Base-by-base conservation (phyloP, 345 rosid species). In the Fremontodendron californicum region DNA sequence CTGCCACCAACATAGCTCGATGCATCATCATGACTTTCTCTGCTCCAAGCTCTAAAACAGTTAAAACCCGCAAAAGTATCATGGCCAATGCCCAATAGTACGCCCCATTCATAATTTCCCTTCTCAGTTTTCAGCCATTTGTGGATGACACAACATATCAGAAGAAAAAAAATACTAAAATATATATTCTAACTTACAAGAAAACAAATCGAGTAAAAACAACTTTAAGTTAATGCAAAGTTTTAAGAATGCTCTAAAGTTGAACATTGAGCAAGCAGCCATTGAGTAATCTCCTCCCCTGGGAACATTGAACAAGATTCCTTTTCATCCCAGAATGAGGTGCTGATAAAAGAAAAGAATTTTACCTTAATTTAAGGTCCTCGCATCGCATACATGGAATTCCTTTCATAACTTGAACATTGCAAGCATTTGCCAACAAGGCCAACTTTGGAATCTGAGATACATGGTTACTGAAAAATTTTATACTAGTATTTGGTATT, bases 271-370 rank as follows among this genome's bases (percentile, higher is more conserved):
- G 86, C 94, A 94, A 52, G 98, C 91, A 78, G 35, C 35, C 35
- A 33, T 33, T 33, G 35, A 33, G 2, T 33, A 33, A 33, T 33
- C 35, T 33, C 35, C 35, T 33, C 35, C 2, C 35, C 2, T 33
- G 35, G 35, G 35, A 33, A 94, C 92, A 97, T 7, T 40, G 43
- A 40, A 40, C 43, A 33, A 94, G 97, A 19, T 92, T 91, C 70
- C 81, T 92, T 19, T 92, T 33, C 98, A 6, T 91, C 96, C 10
- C 96, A 94, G 67, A 94, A 92, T 45, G 93, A 94, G 80, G 82
- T 91, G 68, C 72, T 92, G 43, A 78, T 91, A 79, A 94, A 83
- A 77, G 98, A 90, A 82, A 90, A 75, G 88, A 94, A 27, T 77
- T 92, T 67, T 94, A 92, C 80, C 84, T 91, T 0, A 89, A 89